phyloP scores from a whole-genome alignment of 768 basidiomycete species.

The Lactarius quietus region DNA sequence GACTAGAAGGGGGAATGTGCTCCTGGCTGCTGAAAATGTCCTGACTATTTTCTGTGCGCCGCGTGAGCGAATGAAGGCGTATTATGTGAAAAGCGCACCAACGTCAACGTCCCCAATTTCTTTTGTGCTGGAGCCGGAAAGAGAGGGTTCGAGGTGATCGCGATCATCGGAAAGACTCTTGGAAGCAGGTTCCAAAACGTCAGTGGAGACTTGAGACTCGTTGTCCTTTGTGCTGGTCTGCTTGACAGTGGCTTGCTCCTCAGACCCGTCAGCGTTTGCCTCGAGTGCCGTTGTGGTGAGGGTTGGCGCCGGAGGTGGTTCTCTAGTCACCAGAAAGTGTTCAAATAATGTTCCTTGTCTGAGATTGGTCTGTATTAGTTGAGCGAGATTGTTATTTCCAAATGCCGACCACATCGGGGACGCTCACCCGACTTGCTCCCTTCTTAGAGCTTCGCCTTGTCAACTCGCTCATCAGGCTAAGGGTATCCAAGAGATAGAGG shows the following conservation, averaged over 20 bases:
- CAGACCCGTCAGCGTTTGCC: not conserved
- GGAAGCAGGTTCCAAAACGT: not conserved
- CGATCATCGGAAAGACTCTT: not conserved
- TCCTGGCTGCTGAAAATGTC: not conserved
- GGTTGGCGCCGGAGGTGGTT: not conserved
- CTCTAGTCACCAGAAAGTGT: conserved; percentile 13
- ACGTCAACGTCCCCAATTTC: not conserved
- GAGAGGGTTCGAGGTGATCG: not conserved
- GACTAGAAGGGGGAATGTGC: not conserved
- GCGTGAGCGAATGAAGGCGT: not conserved
- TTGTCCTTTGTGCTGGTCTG: not conserved
- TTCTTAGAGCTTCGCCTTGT: conserved; percentile 9
- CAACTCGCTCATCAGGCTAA: conserved; percentile 5
- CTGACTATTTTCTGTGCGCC: conserved; percentile 2
- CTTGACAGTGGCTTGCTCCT: not conserved
- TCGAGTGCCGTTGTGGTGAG: not conserved
- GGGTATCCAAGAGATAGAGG: not conserved
- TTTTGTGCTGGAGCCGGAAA: not conserved
- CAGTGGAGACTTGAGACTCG: not conserved
- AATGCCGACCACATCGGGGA: not conserved
- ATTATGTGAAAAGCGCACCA: conserved; percentile 7
- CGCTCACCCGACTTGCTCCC: conserved; percentile 8
- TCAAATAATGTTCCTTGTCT: conserved; percentile 32
- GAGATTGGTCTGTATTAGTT: conserved; percentile 10
- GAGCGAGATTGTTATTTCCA: not conserved